Percentiles rank a stretch among this genome's conserved stretches.
phyloP scores from a whole-genome alignment of 1,284 basidiomycete species.

The Ganoderma lingzhi region DNA sequence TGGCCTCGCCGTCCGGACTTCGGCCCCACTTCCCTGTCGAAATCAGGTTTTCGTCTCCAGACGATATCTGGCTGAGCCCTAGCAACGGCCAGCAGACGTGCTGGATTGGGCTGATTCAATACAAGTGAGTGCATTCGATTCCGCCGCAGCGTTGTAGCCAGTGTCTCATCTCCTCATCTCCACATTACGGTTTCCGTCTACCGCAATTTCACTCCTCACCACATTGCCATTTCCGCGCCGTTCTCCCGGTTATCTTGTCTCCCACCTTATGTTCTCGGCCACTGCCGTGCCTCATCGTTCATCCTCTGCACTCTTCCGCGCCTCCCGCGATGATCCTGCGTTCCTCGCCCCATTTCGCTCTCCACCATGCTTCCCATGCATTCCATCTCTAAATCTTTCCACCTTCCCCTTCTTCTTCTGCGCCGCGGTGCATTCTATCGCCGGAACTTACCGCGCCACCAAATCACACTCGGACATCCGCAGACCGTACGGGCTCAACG shows the following conservation, averaged over 20 bases:
- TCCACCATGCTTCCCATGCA: not conserved
- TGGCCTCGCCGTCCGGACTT: constrained; percentile 73
- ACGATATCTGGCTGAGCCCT: constrained; percentile 96
- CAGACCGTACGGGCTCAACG: constrained; percentile 90
- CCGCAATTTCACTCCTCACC: not conserved
- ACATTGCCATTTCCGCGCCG: constrained; percentile 9
- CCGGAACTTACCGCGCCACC: constrained; percentile 1
- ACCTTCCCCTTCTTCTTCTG: not conserved
- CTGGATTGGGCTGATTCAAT: constrained; percentile 98
- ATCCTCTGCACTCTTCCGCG: not conserved
- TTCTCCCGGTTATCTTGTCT: constrained; percentile 18
- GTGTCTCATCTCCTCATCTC: constrained; percentile 13
- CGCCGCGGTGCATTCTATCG: not conserved
- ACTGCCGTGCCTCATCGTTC: constrained; percentile 7
- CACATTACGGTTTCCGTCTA: constrained; percentile 1
- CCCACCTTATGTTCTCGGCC: constrained; percentile 10
- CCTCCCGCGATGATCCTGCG: constrained; percentile 2
- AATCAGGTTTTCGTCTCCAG: constrained; percentile 87
- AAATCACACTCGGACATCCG: not conserved
- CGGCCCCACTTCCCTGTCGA: constrained; percentile 95
- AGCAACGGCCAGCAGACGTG: constrained; percentile 82
- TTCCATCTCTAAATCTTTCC: constrained; percentile 5
- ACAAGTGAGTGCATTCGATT: constrained; percentile 70
- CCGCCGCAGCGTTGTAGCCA: constrained; percentile 15
- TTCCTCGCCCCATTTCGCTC: constrained; percentile 8